phyloP scores from a whole-genome alignment of 371 early-diverging fungal genomes.

The Parasitella parasitica region DNA sequence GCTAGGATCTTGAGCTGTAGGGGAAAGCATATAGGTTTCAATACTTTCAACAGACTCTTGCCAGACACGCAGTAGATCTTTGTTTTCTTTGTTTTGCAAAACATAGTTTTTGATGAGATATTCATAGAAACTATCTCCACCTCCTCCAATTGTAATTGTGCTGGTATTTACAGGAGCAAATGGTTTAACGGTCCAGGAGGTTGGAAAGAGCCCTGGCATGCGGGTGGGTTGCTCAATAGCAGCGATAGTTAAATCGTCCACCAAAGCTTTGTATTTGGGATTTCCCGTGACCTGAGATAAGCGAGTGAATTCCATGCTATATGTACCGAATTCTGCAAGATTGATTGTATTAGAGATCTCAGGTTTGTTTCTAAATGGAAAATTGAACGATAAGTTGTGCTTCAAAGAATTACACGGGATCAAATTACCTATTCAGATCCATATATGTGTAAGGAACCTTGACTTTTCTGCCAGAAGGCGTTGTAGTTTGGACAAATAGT shows the following conservation, averaged over 20 bases:
- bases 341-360: conserved; percentile 11
- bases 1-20: conserved; percentile 28
- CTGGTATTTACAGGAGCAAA: conserved; percentile 29
- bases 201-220: conserved; percentile 59
- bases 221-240: conserved; percentile 26
- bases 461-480: conserved; percentile 38
- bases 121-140: conserved; percentile 89
- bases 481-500: conserved; percentile 54
- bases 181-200: conserved; percentile 24
- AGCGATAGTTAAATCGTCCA: conserved; percentile 49
- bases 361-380: conserved; percentile 3
- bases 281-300: conserved; percentile 71
- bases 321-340: conserved; percentile 81
- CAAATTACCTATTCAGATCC: conserved; percentile 49
- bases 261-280: conserved; percentile 52
- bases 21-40: conserved; percentile 36
- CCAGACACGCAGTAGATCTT: conserved; percentile 30
- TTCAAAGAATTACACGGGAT: no score
- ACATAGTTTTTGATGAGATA: conserved; percentile 73
- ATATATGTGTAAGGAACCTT: conserved; percentile 78
- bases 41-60: conserved; percentile 40
- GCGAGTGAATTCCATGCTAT: conserved; percentile 82
- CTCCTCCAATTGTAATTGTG: conserved; percentile 50
- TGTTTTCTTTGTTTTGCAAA: conserved; percentile 44
- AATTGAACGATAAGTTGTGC: no score